Conservation (phyloP, 169 alveolate genomes). For the Eimeria acervulina region DNA sequence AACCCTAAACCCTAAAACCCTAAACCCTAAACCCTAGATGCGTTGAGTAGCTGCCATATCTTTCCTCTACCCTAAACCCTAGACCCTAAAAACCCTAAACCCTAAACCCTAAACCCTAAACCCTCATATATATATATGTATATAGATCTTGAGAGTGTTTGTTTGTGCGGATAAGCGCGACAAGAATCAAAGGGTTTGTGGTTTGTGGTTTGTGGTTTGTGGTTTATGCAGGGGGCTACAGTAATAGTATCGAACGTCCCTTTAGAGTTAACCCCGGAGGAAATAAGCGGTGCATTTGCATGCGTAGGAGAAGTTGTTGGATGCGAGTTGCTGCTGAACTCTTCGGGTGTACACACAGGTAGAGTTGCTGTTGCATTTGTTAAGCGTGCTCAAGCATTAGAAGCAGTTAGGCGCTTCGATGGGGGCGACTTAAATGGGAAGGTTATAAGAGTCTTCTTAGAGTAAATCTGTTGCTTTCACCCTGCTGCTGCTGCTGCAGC, state of each 20-base stretch:
- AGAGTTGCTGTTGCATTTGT: constrained; percentile 55
- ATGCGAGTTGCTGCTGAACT: constrained; percentile 68
- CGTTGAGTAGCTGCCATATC: background rate
- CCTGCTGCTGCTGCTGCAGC: background rate
- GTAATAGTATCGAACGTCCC: constrained; percentile 73
- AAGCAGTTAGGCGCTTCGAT: constrained; percentile 78
- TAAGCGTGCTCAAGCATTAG: constrained; percentile 4
- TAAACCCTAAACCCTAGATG: background rate
- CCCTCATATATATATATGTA: background rate
- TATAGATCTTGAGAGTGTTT: no score
- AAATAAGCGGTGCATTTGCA: constrained; percentile 76
- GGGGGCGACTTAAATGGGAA: constrained; percentile 83
- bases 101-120: background rate
- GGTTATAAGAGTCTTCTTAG: constrained; percentile 78
- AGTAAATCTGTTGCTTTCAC: background rate
- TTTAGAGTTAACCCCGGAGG: constrained; percentile 71
- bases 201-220: no score
- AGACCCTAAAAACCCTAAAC: background rate
- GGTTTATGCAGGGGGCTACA: constrained; percentile 28
- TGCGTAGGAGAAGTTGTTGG: constrained; percentile 71
- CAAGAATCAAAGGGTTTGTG: no score
- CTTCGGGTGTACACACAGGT: constrained; percentile 72
- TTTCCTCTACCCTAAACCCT: background rate
- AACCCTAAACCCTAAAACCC: constrained; percentile 28
- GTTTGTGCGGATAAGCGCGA: no score